Conservation (phyloP, 306 rosid species). For the Cicer judaicum region DNA sequence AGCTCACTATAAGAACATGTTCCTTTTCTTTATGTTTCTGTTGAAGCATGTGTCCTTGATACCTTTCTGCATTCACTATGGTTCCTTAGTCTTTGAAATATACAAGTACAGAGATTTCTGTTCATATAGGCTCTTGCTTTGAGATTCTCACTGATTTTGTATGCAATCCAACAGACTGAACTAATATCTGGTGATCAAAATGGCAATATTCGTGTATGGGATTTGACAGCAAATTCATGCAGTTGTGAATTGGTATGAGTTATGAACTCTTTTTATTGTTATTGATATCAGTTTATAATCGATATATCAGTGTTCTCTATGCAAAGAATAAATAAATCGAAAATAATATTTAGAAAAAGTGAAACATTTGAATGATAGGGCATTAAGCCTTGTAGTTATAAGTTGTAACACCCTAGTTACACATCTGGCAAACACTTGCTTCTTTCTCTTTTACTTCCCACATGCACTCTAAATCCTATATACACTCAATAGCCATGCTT, state of each 20-base stretch:
- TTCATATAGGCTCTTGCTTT: conserved; percentile 25
- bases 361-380: conserved; percentile 34
- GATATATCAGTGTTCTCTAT: conserved; percentile 19
- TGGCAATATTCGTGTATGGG: conserved; percentile 99
- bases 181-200: conserved; percentile 98
- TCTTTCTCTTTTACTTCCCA: conserved; percentile 26
- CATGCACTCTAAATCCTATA: not conserved
- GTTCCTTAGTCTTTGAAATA: conserved; percentile 29
- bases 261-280: conserved; percentile 9
- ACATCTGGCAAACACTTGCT: conserved; percentile 12
- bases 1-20: conserved; percentile 5
- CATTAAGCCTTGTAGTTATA: conserved; percentile 11
- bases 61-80: conserved; percentile 26
- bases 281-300: conserved; percentile 30
- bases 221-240: conserved; percentile 98
- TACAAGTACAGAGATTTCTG: conserved; percentile 11
- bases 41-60: conserved; percentile 33
- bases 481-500: conserved; percentile 26
- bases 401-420: conserved; percentile 16
- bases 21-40: conserved; percentile 29
- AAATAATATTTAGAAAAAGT: conserved; percentile 13
- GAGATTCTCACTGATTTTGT: conserved; percentile 36
- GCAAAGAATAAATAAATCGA: not conserved
- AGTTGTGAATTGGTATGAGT: conserved; percentile 92
- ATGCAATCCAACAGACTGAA: conserved; percentile 74